Evolutionary conservation across 257 asterid genomes (phyloP).

Genomic region (Prunella vulgaris): DNA sequence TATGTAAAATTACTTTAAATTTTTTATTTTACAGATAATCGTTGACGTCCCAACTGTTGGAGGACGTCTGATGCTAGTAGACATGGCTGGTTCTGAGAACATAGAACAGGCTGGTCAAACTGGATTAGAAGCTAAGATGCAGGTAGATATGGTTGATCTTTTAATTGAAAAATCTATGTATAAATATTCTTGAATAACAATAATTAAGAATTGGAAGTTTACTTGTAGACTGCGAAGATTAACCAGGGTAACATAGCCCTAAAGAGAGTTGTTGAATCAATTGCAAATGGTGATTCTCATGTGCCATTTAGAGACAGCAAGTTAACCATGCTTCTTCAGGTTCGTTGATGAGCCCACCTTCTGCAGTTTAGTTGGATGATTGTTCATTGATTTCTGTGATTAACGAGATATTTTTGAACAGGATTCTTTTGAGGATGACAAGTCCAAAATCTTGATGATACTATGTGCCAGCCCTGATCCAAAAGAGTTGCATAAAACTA

Average conservation of each 20-base stretch:
- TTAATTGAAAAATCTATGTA: neutral
- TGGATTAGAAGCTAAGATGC: slow-evolving; percentile 92
- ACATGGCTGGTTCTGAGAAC: slow-evolving; percentile 99
- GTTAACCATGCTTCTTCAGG: slow-evolving; percentile 99
- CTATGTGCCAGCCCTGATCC: slow-evolving; percentile 95
- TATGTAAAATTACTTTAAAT: neutral
- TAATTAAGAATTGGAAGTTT: slow-evolving; percentile 29
- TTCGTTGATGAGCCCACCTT: slow-evolving; percentile 6
- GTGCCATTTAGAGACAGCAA: slow-evolving; percentile 99
- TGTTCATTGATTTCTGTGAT: slow-evolving; percentile 3
- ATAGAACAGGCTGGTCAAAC: slow-evolving; percentile 96
- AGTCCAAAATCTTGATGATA: slow-evolving; percentile 89
- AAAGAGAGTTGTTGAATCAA: slow-evolving; percentile 92
- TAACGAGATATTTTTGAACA: slow-evolving; percentile 19
- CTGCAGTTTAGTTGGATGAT: neutral
- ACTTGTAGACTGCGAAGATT: slow-evolving; percentile 70
- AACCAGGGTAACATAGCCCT: slow-evolving; percentile 90
- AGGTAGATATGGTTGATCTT: slow-evolving; percentile 43
- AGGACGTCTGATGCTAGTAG: slow-evolving; percentile 93
- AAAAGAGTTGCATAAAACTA: slow-evolving; percentile 85
- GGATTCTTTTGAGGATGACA: slow-evolving; percentile 96
- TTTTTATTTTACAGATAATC: slow-evolving; percentile 25
- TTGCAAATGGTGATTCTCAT: slow-evolving; percentile 94
- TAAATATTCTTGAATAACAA: neutral
- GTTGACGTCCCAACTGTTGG: slow-evolving; percentile 98